These are phyloP conservation scores for Ceratobasidium sp. DNA, from an alignment of 1,284 basidiomycete genomes.

Conservation along the genomic window DNA sequence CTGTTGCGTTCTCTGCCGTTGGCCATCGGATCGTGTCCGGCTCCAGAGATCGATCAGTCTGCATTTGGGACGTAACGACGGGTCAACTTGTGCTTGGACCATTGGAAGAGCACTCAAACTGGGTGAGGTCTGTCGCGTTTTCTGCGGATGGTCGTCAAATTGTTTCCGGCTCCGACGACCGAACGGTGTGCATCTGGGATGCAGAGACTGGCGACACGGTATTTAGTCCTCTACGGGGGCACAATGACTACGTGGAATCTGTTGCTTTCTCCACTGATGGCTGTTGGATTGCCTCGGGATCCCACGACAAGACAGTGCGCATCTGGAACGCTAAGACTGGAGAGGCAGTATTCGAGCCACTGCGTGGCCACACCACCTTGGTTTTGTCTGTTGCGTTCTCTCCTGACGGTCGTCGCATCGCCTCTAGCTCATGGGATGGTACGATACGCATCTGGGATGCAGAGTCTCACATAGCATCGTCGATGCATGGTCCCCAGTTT, in stretches of 20 bases:
- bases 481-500: no score
- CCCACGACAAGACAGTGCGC: slow-evolving; percentile 29
- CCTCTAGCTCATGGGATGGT: no score
- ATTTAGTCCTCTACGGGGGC: background rate
- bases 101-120: background rate
- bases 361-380: no score
- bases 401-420: no score
- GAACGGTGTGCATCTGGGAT: background rate
- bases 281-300: background rate
- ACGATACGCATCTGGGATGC: no score
- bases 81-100: background rate
- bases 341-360: no score
- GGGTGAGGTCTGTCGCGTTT: background rate
- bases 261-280: slow-evolving; percentile 35
- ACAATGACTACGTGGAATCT: background rate
- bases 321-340: slow-evolving; percentile 39
- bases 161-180: background rate
- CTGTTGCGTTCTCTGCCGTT: background rate
- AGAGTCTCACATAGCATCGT: no score
- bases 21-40: no score
- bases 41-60: no score
- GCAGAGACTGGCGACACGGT: no score
- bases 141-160: background rate
- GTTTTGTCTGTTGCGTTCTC: no score
- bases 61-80: no score